Evolutionary conservation across 495 filamentous ascomycete genomes (phyloP).

Genomic region (Cudoniella acicularis): DNA sequence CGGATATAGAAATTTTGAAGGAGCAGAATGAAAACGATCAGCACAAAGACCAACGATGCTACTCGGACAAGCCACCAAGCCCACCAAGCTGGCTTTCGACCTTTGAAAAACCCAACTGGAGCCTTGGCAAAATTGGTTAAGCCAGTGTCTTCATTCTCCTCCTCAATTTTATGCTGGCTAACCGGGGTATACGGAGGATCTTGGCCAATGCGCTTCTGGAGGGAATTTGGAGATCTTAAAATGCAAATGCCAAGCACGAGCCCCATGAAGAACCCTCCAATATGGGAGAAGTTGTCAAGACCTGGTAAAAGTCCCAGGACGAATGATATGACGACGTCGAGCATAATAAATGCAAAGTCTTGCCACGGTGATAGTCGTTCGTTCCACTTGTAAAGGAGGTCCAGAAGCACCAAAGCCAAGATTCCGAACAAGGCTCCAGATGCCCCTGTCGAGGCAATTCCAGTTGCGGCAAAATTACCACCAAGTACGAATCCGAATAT

Average conservation of each 20-base stretch:
- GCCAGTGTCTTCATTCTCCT: constrained; percentile 35
- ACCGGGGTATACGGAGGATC: constrained; percentile 65
- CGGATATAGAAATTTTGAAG: constrained; percentile 87
- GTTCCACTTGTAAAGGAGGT: constrained; percentile 87
- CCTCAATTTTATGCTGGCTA: constrained; percentile 36
- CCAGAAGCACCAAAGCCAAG: constrained; percentile 80
- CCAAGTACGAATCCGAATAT: constrained; percentile 97
- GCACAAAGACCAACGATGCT: constrained; percentile 69
- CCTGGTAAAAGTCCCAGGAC: constrained; percentile 89
- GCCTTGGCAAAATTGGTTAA: constrained; percentile 59
- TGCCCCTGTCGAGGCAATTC: constrained; percentile 78
- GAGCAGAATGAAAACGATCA: constrained; percentile 79
- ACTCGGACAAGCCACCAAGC: constrained; percentile 90
- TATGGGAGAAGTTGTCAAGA: constrained; percentile 95
- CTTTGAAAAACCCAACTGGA: constrained; percentile 83
- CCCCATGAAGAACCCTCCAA: constrained; percentile 93
- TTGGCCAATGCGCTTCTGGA: constrained; percentile 72
- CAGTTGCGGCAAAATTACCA: constrained; percentile 82
- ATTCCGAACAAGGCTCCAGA: constrained; percentile 90
- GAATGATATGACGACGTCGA: constrained; percentile 86
- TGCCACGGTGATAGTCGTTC: constrained; percentile 69
- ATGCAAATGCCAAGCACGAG: constrained; percentile 81
- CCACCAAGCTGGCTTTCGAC: constrained; percentile 92
- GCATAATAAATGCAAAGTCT: constrained; percentile 77
- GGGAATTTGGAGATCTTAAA: constrained; percentile 77